Evolutionary conservation across 768 basidiomycete genomes (phyloP).

Genomic region (Kwoniella bestiolae): DNA sequence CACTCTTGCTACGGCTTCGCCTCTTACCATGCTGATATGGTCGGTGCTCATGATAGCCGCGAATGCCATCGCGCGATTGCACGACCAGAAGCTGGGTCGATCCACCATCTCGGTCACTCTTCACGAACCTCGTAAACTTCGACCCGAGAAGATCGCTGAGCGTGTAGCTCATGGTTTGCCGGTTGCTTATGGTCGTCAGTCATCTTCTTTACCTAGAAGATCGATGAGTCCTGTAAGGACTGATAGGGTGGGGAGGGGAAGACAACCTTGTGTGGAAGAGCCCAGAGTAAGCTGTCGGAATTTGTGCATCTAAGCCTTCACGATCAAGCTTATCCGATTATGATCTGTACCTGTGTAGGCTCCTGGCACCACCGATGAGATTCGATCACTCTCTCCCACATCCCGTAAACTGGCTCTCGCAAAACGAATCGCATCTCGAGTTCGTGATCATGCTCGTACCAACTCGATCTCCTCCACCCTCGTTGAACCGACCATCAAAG

Average conservation of each 20-base stretch:
- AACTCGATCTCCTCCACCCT: background rate
- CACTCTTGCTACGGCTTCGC: no score
- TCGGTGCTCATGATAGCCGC: constrained; percentile 31
- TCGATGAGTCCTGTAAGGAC: constrained; percentile 27
- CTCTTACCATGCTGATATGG: no score
- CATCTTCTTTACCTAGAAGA: background rate
- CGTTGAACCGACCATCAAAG: constrained; percentile 19
- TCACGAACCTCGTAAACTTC: constrained; percentile 45
- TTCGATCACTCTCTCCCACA: constrained; percentile 30
- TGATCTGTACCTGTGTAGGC: constrained; percentile 8
- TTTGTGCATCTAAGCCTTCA: no score
- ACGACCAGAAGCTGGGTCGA: constrained; percentile 32
- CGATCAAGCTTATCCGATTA: no score
- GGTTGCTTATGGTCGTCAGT: constrained; percentile 8
- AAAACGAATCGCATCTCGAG: constrained; percentile 17
- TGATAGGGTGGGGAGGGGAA: background rate
- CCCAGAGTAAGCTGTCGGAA: no score
- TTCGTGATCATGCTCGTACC: constrained; percentile 6
- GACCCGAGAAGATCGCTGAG: constrained; percentile 45
- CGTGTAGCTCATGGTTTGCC: constrained; percentile 11
- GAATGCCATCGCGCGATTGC: constrained; percentile 34
- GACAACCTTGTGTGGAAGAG: background rate
- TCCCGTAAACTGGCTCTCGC: constrained; percentile 24
- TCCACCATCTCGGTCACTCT: constrained; percentile 38
- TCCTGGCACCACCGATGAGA: constrained; percentile 30